A percentile compares a stretch with the other conserved stretches of the same genome.
Evolutionary conservation across 2,329 filamentous ascomycete genomes (phyloP).

Genomic region (Colletotrichum tamarilloi): DNA sequence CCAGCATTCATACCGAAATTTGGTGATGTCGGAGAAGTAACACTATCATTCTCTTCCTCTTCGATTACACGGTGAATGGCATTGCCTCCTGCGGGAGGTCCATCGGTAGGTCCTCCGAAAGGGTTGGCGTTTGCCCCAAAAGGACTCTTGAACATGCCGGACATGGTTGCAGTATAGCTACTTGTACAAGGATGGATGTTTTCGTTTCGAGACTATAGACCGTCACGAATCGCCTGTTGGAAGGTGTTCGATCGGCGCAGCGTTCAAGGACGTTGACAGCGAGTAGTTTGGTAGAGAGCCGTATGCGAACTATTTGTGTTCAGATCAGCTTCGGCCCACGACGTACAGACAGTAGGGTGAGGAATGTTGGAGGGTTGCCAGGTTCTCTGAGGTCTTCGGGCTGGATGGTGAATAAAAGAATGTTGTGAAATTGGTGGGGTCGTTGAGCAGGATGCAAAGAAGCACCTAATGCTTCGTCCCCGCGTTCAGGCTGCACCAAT

Average conservation of each 20-base stretch:
- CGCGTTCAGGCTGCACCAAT: conserved; percentile 13
- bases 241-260: conserved; percentile 74
- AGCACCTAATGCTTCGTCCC: conserved; percentile 10
- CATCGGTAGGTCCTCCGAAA: conserved; percentile 68
- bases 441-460: conserved; percentile 16
- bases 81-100: conserved; percentile 44
- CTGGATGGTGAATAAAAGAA: conserved; percentile 31
- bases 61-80: conserved; percentile 73
- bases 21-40: conserved; percentile 79
- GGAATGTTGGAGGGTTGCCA: conserved; percentile 21
- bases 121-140: conserved; percentile 77
- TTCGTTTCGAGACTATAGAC: neutral
- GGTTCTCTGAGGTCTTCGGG: conserved; percentile 18
- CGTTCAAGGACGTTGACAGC: conserved; percentile 76
- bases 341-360: conserved; percentile 44
- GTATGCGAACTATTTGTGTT: conserved; percentile 71
- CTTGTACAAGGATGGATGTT: neutral
- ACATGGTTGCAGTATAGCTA: conserved; percentile 65
- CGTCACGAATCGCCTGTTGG: neutral
- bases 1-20: conserved; percentile 61
- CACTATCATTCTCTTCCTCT: conserved; percentile 83
- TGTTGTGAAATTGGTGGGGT: conserved; percentile 33
- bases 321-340: conserved; percentile 66
- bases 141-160: conserved; percentile 81
- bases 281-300: conserved; percentile 65